phyloP scores from a whole-genome alignment of 345 rosid genomes.

The Geranium brycei region DNA sequence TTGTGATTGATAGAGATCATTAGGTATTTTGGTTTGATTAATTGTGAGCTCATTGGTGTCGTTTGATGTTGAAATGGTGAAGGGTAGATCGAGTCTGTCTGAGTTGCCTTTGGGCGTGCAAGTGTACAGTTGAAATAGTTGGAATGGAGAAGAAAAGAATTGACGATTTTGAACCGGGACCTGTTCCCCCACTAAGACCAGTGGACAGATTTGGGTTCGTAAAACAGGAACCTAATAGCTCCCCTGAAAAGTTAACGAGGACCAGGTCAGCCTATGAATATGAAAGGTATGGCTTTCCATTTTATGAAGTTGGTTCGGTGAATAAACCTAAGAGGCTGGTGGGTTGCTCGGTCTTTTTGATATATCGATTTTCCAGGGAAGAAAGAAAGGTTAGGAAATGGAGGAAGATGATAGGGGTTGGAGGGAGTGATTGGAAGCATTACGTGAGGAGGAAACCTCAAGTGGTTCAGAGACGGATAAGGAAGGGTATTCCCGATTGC shows the following conservation, averaged over 20 bases:
- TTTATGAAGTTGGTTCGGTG: not conserved
- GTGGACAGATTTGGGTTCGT: slow-evolving; percentile 70
- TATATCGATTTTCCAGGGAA: slow-evolving; percentile 38
- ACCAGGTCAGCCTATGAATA: slow-evolving; percentile 32
- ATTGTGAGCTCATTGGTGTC: not conserved
- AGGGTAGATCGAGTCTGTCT: not conserved
- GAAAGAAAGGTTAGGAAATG: slow-evolving; percentile 78
- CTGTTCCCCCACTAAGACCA: slow-evolving; percentile 42
- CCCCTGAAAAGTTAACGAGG: slow-evolving; percentile 41
- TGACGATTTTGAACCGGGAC: slow-evolving; percentile 57
- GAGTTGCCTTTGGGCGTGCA: no score
- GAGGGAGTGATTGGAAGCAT: slow-evolving; percentile 97
- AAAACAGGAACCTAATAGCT: slow-evolving; percentile 46
- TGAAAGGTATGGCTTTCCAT: slow-evolving; percentile 35
- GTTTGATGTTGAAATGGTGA: not conserved
- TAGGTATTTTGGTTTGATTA: no score
- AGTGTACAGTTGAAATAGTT: not conserved
- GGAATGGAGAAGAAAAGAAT: slow-evolving; percentile 51
- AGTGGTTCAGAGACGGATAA: slow-evolving; percentile 70
- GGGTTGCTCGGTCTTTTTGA: slow-evolving; percentile 2
- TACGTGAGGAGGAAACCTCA: slow-evolving; percentile 74
- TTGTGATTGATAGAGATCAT: no score
- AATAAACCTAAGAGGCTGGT: not conserved
- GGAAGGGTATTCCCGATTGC: slow-evolving; percentile 95
- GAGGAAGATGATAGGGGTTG: slow-evolving; percentile 97